These are phyloP conservation scores for Sphaerulina musiva DNA, from an alignment of 2,329 filamentous ascomycete species.

Conservation along the genomic window DNA sequence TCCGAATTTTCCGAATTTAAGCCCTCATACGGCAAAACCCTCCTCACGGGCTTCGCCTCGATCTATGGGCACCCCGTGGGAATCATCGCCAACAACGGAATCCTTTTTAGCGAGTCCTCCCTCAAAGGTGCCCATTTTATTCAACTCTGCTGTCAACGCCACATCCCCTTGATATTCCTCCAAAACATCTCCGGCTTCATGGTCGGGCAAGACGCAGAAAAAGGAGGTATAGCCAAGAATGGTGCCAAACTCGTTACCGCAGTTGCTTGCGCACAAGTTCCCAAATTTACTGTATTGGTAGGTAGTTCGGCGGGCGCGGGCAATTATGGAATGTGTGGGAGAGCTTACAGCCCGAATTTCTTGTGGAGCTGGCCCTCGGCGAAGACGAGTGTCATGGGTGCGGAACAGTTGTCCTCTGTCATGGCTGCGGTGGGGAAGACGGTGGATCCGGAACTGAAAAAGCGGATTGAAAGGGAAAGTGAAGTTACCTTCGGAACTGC, in stretches of 20 bases:
- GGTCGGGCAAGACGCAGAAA: slow-evolving; percentile 88
- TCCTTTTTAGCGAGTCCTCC: slow-evolving; percentile 80
- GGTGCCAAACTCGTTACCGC: slow-evolving; percentile 95
- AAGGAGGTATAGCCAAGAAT: slow-evolving; percentile 94
- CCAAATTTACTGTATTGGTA: slow-evolving; percentile 96
- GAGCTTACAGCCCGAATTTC: slow-evolving; percentile 85
- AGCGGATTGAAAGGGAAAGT: slow-evolving; percentile 81
- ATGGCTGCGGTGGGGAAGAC: slow-evolving; percentile 91
- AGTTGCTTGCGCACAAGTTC: slow-evolving; percentile 86
- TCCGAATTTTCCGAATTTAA: slow-evolving; percentile 93
- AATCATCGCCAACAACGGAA: slow-evolving; percentile 93
- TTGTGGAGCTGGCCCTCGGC: slow-evolving; percentile 98
- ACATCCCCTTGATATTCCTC: slow-evolving; percentile 83
- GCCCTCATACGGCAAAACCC: slow-evolving; percentile 75
- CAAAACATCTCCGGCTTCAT: slow-evolving; percentile 99
- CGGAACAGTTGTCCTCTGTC: slow-evolving; percentile 82
- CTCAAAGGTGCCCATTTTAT: slow-evolving; percentile 97
- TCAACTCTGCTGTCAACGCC: slow-evolving; percentile 83
- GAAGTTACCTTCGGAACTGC: slow-evolving; percentile 84
- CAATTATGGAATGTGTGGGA: slow-evolving; percentile 96
- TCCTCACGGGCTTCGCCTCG: slow-evolving; percentile 78
- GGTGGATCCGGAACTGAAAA: slow-evolving; percentile 71
- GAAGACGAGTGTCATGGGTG: slow-evolving; percentile 92
- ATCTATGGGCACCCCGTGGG: slow-evolving; percentile 89
- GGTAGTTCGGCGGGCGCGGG: slow-evolving; percentile 88